Base-by-base conservation (phyloP, 805 yeast genomes). In the Kuraishia capsulata region DNA sequence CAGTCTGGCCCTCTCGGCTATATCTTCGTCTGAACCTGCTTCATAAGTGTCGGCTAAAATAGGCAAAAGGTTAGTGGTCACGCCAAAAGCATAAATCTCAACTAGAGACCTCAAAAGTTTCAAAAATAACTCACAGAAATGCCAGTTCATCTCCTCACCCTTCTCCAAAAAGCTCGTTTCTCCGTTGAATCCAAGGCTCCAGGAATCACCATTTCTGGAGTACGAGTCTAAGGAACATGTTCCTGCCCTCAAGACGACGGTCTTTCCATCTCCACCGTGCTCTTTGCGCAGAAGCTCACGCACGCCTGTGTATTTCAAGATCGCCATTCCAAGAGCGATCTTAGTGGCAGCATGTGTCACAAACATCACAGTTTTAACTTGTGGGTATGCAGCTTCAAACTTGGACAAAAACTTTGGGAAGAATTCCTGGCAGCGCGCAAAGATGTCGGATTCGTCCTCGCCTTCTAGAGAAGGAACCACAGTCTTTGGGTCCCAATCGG, bases 61-160 rank as follows among this genome's bases (percentile, higher is more conserved):
- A n/a, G n/a, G 42, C 35, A 29, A 5, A 17, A 14, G 9, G 31
- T 21, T 14, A 35, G 25, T 37, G 30, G 36, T 16, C 26, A 4
- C 23, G n/a, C n/a, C n/a, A n/a, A n/a, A n/a, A n/a, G n/a, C n/a
- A n/a, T 19, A n/a, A 18, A 19, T 8, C 11, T 20, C 13, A 36
- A 18, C 18, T 19, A 19, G 25, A 20, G 21, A 33, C 19, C 8
- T 9, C 2, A 40, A 4, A n/a, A n/a, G n/a, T n/a, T n/a, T n/a
- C 17, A 14, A 28, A 28, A 14, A 20, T n/a, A 19, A 43, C 63
- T 58, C 67, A 50, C 73, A 75, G 64, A 88, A 90, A 49, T 80
- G 76, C 97, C 97, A 89, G 53, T 85, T 80, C 94, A 87, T 86
- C 56, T 88, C 96, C 50, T 89, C 92, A 5, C 97, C 97, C 5